Conservation (phyloP, 345 rosid genomes). For the Psidium guajava region DNA sequence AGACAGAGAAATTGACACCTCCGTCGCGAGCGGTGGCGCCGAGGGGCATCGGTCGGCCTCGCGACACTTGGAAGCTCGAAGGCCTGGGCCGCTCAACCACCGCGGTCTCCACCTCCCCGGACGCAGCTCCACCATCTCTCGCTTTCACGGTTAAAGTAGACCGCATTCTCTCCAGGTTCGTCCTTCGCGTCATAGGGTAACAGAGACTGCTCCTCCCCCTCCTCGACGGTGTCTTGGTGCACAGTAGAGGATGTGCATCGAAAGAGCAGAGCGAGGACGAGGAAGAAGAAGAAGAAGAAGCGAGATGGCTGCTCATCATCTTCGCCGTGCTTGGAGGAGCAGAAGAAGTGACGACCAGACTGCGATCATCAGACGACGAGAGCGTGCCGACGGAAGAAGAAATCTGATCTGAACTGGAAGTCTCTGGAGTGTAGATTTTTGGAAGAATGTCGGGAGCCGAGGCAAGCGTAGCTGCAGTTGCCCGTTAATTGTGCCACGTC, state of each 20-base stretch:
- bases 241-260: background rate
- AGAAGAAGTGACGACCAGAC: background rate
- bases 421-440: background rate
- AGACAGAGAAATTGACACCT: slow-evolving; percentile 82
- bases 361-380: background rate
- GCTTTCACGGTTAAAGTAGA: background rate
- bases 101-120: slow-evolving; percentile 24
- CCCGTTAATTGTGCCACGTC: background rate
- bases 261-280: background rate
- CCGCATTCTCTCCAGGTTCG: background rate
- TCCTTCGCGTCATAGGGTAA: background rate
- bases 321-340: background rate
- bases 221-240: background rate
- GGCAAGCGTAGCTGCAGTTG: background rate
- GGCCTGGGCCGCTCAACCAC: slow-evolving; percentile 31
- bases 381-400: background rate
- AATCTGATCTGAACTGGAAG: background rate
- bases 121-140: background rate
- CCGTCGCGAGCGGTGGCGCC: slow-evolving; percentile 61
- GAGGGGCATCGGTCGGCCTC: slow-evolving; percentile 63
- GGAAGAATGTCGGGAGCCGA: background rate
- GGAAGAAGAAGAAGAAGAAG: background rate
- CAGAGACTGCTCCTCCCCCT: background rate
- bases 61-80: slow-evolving; percentile 26
- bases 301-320: background rate